These are phyloP conservation scores for Ogataea salicorniae DNA, from an alignment of 805 yeast species.

Conservation along the genomic window DNA sequence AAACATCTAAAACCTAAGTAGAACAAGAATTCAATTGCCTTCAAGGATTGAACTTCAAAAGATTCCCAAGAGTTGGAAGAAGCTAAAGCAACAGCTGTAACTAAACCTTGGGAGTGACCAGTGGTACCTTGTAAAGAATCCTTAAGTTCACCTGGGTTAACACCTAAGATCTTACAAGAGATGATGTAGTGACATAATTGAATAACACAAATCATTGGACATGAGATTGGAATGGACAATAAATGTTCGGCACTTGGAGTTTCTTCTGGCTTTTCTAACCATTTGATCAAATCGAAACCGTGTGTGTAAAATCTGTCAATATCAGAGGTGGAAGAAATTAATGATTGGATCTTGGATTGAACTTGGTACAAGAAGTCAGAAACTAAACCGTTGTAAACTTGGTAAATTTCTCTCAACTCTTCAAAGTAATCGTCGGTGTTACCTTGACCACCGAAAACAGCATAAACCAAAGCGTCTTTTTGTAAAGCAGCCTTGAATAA, in stretches of 20 bases:
- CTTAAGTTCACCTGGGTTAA: conserved; percentile 85
- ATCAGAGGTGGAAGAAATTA: conserved; percentile 67
- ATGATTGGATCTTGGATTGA: conserved; percentile 59
- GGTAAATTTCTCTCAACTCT: conserved; percentile 83
- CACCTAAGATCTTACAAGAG: conserved; percentile 77
- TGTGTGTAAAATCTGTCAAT: conserved; percentile 88
- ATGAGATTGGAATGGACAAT: conserved; percentile 86
- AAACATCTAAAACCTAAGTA: conserved; percentile 92
- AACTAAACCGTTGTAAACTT: conserved; percentile 70
- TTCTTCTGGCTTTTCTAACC: conserved; percentile 81
- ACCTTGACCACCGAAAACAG: conserved; percentile 99
- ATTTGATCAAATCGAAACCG: conserved; percentile 81
- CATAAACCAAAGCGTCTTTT: conserved; percentile 58
- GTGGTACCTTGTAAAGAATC: conserved; percentile 66
- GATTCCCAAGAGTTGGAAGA: conserved; percentile 80
- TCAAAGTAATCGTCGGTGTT: conserved; percentile 96
- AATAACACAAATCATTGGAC: conserved; percentile 95
- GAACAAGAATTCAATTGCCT: conserved; percentile 81
- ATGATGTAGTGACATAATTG: conserved; percentile 92
- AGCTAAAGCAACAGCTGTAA: conserved; percentile 89
- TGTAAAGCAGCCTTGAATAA: conserved; percentile 60
- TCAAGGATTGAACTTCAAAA: conserved; percentile 63
- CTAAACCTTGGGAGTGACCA: conserved; percentile 89
- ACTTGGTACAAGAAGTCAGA: conserved; percentile 65
- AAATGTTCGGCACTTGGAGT: conserved; percentile 89